phyloP scores from a whole-genome alignment of 192 early-diverging fungal species.

The Coemansia sp. region DNA sequence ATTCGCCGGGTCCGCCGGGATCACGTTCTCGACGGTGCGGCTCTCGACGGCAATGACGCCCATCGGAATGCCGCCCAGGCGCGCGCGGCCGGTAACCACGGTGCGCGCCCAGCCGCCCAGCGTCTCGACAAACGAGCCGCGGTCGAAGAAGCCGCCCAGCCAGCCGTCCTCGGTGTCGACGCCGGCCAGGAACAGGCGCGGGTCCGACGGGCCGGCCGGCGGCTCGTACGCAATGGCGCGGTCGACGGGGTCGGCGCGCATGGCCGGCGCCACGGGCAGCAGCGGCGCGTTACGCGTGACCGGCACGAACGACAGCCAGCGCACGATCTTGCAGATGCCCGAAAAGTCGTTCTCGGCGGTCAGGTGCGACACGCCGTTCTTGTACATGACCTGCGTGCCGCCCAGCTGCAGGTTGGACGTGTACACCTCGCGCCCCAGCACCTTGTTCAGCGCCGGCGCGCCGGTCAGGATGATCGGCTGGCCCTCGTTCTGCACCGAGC shows the following conservation, averaged over 20 bases:
- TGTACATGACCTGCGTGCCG: conserved; percentile 99
- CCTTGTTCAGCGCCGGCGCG: conserved; percentile 95
- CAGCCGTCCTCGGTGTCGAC: conserved; percentile 62
- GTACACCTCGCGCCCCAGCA: conserved; percentile 96
- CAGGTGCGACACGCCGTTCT: conserved; percentile 97
- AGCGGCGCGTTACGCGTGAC: conserved; percentile 60
- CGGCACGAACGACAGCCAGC: conserved; percentile 93
- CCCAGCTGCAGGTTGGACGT: conserved; percentile 97
- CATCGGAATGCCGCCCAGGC: conserved; percentile 95
- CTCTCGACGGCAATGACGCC: conserved; percentile 97
- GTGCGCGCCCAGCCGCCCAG: conserved; percentile 96
- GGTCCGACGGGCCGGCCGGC: conserved; percentile 83
- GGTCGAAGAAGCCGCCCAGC: conserved; percentile 94
- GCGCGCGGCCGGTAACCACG: conserved; percentile 90
- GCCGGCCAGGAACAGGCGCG: conserved; percentile 84
- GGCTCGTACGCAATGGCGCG: conserved; percentile 80
- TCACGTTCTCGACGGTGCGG: conserved; percentile 83
- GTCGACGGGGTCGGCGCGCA: conserved; percentile 68
- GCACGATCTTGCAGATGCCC: conserved; percentile 86
- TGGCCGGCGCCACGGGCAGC: conserved; percentile 56
- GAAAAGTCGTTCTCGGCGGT: conserved; percentile 93
- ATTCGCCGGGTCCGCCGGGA: conserved; percentile 94
- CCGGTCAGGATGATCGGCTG: conserved; percentile 98
- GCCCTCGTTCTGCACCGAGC: conserved; percentile 94
- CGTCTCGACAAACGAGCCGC: conserved; percentile 93